phyloP scores from a whole-genome alignment of 805 yeast species.

The Saccharomycopsis capsularis region DNA sequence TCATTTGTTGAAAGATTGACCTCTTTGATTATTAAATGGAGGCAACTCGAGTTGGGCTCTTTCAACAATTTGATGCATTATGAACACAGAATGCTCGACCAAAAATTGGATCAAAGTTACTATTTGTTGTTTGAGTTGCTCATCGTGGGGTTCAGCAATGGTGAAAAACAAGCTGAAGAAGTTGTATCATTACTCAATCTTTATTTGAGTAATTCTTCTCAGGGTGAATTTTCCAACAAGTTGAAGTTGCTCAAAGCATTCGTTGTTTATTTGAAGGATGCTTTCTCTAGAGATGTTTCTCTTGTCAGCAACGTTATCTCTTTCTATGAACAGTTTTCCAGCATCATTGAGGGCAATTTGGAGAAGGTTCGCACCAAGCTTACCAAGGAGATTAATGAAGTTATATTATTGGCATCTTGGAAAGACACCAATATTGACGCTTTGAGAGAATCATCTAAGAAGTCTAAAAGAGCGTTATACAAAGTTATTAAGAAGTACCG shows the following conservation, averaged over 20 bases:
- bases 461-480: slow-evolving; percentile 78
- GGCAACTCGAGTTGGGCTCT: slow-evolving; percentile 75
- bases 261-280: slow-evolving; percentile 39
- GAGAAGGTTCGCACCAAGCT: slow-evolving; percentile 42
- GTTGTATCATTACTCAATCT: slow-evolving; percentile 55
- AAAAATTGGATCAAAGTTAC: slow-evolving; percentile 77
- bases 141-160: slow-evolving; percentile 40
- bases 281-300: slow-evolving; percentile 27
- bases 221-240: slow-evolving; percentile 65
- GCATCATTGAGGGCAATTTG: slow-evolving; percentile 41
- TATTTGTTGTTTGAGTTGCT: slow-evolving; percentile 79
- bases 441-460: slow-evolving; percentile 84
- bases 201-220: slow-evolving; percentile 67
- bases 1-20: slow-evolving; percentile 53
- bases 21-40: slow-evolving; percentile 76
- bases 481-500: slow-evolving; percentile 81
- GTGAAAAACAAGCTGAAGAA: slow-evolving; percentile 30
- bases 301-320: slow-evolving; percentile 47
- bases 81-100: slow-evolving; percentile 47
- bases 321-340: slow-evolving; percentile 62
- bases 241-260: slow-evolving; percentile 61
- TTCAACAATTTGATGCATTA: slow-evolving; percentile 73
- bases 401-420: slow-evolving; percentile 90
- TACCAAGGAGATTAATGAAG: slow-evolving; percentile 77
- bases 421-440: slow-evolving; percentile 93